Conservation (phyloP, 345 rosid genomes). For the Hypericum perforatum region DNA sequence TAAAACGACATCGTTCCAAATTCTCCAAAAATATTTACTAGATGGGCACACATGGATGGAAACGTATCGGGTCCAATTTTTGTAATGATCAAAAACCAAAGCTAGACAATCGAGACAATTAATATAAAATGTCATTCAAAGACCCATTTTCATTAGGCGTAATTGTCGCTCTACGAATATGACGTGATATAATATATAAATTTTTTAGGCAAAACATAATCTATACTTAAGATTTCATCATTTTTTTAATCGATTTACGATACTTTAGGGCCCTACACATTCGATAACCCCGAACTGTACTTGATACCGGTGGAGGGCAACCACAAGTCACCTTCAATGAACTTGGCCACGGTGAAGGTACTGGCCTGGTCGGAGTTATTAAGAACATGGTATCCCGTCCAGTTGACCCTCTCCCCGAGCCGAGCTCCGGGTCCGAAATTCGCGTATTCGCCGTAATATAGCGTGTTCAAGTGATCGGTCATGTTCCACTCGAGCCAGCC, state of each 20-base stretch:
- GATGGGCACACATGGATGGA: no score
- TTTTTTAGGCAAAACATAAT: neutral
- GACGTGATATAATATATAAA: neutral
- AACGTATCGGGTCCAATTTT: no score
- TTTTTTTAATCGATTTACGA: neutral
- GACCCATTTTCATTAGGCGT: no score
- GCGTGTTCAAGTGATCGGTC: slow-evolving; percentile 15
- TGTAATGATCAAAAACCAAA: no score
- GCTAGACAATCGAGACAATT: no score
- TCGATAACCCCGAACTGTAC: neutral
- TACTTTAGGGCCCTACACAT: neutral
- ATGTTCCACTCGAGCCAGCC: slow-evolving; percentile 36
- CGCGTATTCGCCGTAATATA: slow-evolving; percentile 27
- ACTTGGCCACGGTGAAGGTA: slow-evolving; percentile 25
- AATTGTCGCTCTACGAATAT: no score
- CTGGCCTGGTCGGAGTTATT: slow-evolving; percentile 15
- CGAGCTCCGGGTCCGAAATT: slow-evolving; percentile 25
- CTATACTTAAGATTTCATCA: neutral
- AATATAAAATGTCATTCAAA: no score
- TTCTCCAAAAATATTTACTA: no score
- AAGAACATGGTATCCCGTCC: slow-evolving; percentile 23
- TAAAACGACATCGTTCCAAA: no score
- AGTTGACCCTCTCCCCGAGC: slow-evolving; percentile 16
- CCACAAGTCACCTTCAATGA: slow-evolving; percentile 30
- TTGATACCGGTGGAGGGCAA: slow-evolving; percentile 18